These are phyloP conservation scores for Haplographium delicatum DNA, from an alignment of 495 filamentous ascomycete genomes.

Conservation along the genomic window DNA sequence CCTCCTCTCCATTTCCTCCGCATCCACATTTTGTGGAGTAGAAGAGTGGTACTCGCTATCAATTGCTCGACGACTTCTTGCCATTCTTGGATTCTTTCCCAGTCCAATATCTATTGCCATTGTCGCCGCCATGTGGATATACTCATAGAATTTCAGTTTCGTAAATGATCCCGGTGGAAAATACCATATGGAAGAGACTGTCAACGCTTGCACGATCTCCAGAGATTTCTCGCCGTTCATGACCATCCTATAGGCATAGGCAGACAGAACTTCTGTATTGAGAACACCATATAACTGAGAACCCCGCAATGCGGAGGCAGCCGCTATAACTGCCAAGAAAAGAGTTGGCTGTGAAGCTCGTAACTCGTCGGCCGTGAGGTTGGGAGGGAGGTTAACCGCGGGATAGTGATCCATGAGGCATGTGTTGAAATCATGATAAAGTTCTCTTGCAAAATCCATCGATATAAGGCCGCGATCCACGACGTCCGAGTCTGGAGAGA, in stretches of 20 bases:
- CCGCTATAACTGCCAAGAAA: conserved; percentile 46
- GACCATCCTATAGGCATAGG: conserved; percentile 43
- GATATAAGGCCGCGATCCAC: conserved; percentile 45
- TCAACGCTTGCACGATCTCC: conserved; percentile 45
- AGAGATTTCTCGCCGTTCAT: conserved; percentile 48
- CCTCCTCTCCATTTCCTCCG: conserved; percentile 36
- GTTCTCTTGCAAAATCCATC: conserved; percentile 36
- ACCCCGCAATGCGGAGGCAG: conserved; percentile 39
- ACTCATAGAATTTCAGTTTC: conserved; percentile 49
- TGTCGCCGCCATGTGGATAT: conserved; percentile 47
- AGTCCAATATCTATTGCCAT: conserved; percentile 52
- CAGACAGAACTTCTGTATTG: conserved; percentile 41
- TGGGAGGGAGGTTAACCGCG: conserved; percentile 34
- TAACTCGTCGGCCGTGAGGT: conserved; percentile 36
- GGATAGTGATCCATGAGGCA: conserved; percentile 41
- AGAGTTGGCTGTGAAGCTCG: conserved; percentile 42
- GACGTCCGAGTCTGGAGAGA: conserved; percentile 30
- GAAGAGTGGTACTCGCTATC: conserved; percentile 23
- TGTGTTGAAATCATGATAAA: conserved; percentile 39
- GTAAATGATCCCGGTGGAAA: conserved; percentile 41
- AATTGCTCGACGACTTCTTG: conserved; percentile 30
- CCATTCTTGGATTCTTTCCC: conserved; percentile 26
- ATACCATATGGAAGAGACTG: conserved; percentile 44
- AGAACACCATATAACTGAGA: conserved; percentile 37
- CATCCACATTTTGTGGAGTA: conserved; percentile 26